Percentiles rank a stretch among this genome's conserved stretches.
These are phyloP conservation scores for Eleusine coracana DNA, from an alignment of 176 grass and related monocot species.

Conservation along the genomic window DNA sequence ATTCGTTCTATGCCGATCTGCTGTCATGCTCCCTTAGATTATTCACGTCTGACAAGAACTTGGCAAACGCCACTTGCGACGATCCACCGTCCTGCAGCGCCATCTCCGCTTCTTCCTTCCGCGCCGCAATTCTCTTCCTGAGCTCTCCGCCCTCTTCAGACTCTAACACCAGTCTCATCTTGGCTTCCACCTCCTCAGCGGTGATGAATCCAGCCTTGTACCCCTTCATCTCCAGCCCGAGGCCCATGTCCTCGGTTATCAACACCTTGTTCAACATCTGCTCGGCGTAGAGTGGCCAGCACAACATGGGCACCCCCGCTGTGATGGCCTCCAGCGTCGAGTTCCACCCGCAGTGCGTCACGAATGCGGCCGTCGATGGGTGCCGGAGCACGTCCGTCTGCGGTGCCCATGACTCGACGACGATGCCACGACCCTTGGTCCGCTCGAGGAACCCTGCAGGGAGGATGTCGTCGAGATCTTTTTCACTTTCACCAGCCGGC, in stretches of 20 bases:
- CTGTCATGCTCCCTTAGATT: neutral
- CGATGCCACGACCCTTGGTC: neutral
- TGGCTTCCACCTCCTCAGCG: neutral
- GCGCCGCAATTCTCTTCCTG: neutral
- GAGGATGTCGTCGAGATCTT: neutral
- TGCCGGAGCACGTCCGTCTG: conserved; percentile 73
- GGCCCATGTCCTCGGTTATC: neutral
- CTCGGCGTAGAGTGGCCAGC: conserved; percentile 57
- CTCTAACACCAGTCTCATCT: neutral
- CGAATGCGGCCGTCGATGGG: conserved; percentile 50
- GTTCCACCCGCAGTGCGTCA: conserved; percentile 75
- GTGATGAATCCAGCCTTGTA: neutral
- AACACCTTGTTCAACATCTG: conserved; percentile 48
- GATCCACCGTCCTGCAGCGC: neutral
- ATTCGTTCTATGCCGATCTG: neutral
- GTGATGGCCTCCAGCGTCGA: conserved; percentile 9
- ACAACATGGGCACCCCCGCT: neutral
- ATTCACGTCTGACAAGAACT: neutral
- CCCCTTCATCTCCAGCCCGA: neutral
- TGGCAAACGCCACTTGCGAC: neutral
- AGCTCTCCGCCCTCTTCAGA: neutral
- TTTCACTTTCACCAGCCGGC: neutral
- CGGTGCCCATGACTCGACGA: conserved; percentile 49
- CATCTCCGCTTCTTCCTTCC: neutral
- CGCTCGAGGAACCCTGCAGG: neutral